Percentiles rank a stretch among this genome's conserved stretches.
These are phyloP conservation scores for Aureobasidium leucospermi DNA, from an alignment of 2,329 filamentous ascomycete species.

Conservation along the genomic window DNA sequence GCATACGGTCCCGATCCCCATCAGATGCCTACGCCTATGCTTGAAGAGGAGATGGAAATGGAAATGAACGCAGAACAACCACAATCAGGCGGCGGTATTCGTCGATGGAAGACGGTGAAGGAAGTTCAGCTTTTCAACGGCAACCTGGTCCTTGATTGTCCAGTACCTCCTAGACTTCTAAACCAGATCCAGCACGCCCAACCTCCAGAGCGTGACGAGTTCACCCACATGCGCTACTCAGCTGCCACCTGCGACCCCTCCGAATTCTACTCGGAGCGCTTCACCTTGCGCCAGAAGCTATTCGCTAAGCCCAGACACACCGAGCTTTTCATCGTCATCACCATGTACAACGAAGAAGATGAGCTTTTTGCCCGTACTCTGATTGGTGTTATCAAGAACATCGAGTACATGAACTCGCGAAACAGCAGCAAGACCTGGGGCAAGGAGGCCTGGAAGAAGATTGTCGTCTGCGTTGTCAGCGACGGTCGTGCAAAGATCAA, in stretches of 20 bases:
- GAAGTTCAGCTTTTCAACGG: conserved; percentile 96
- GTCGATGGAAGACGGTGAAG: conserved; percentile 97
- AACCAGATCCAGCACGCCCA: conserved; percentile 80
- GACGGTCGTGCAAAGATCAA: conserved; percentile 98
- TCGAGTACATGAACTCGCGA: conserved; percentile 94
- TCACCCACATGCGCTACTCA: conserved; percentile 87
- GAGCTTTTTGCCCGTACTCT: conserved; percentile 91
- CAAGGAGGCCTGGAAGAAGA: conserved; percentile 98
- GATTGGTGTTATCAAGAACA: conserved; percentile 97
- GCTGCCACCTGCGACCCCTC: conserved; percentile 90
- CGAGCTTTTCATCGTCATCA: conserved; percentile 91
- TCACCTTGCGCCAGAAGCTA: conserved; percentile 82
- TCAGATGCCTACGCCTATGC: conserved; percentile 30
- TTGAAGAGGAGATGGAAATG: conserved; percentile 33
- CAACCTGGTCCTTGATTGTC: conserved; percentile 94
- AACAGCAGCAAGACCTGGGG: conserved; percentile 96
- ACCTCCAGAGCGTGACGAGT: conserved; percentile 75
- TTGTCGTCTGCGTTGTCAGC: conserved; percentile 94
- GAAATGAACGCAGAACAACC: conserved; percentile 35
- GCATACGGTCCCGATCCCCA: conserved; percentile 56
- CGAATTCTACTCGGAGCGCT: conserved; percentile 81
- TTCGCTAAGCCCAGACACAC: conserved; percentile 91
- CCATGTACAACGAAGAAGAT: conserved; percentile 99
- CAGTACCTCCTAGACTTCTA: conserved; percentile 79
- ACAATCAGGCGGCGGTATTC: conserved; percentile 54